Evolutionary conservation across 495 filamentous ascomycete species (phyloP).

Genomic region (Tuber aestivum): DNA sequence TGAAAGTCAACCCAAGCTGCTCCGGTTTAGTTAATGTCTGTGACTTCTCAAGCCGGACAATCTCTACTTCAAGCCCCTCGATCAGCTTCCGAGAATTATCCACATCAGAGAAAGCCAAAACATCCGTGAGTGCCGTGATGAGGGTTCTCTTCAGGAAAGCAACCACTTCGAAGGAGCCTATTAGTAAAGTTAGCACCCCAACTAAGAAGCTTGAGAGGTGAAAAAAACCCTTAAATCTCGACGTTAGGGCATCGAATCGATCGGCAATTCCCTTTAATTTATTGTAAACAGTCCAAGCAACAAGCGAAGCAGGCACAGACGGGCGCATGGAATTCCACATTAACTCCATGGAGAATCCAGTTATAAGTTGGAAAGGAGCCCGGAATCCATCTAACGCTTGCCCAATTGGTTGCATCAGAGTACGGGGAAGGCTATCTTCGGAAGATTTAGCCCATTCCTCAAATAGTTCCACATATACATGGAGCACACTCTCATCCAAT

Average conservation of each 20-base stretch:
- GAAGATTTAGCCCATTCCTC: slow-evolving; percentile 32
- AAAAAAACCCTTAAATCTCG: slow-evolving; percentile 46
- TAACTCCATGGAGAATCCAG: slow-evolving; percentile 75
- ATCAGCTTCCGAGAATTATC: slow-evolving; percentile 47
- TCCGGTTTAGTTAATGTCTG: background rate
- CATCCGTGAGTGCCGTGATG: slow-evolving; percentile 48
- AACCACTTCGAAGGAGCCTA: slow-evolving; percentile 32
- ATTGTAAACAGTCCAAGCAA: slow-evolving; percentile 50
- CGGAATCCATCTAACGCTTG: slow-evolving; percentile 49
- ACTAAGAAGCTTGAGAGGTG: slow-evolving; percentile 41
- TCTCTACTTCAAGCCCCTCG: slow-evolving; percentile 53
- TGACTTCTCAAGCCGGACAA: slow-evolving; percentile 51
- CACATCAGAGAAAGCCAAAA: slow-evolving; percentile 46
- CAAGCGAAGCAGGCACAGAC: slow-evolving; percentile 52
- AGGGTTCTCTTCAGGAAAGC: slow-evolving; percentile 49
- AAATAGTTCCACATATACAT: slow-evolving; percentile 49
- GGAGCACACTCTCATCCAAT: slow-evolving; percentile 54
- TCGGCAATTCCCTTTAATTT: slow-evolving; percentile 64
- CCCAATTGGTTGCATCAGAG: slow-evolving; percentile 45
- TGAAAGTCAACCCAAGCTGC: slow-evolving; percentile 17
- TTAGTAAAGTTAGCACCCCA: background rate
- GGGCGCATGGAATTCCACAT: slow-evolving; percentile 73
- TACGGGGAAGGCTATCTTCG: slow-evolving; percentile 34
- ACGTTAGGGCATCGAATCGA: slow-evolving; percentile 60
- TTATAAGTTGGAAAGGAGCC: slow-evolving; percentile 54